Percentiles rank a stretch among this genome's conserved stretches.
These are phyloP conservation scores for Candida boleticola DNA, from an alignment of 805 yeast genomes.

Conservation along the genomic window DNA sequence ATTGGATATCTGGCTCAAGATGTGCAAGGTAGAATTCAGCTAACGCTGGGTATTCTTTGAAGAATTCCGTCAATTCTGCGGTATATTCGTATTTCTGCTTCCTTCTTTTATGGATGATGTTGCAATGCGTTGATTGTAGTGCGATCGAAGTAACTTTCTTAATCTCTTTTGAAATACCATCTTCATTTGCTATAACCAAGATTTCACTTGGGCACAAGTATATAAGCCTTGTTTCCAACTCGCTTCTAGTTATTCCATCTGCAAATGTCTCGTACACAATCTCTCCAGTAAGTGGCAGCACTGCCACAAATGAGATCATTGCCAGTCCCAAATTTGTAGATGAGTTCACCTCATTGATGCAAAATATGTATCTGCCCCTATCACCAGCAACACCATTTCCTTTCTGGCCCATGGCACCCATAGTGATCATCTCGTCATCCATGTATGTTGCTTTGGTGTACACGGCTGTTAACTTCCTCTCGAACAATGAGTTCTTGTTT, in stretches of 20 bases:
- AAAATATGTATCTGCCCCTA: constrained; percentile 45
- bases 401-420: constrained; percentile 9
- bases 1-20: constrained; percentile 20
- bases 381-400: constrained; percentile 18
- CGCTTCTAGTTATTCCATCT: constrained; percentile 56
- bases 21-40: constrained; percentile 23
- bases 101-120: constrained; percentile 7
- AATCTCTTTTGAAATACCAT: constrained; percentile 36
- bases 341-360: constrained; percentile 28
- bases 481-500: constrained; percentile 50
- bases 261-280: constrained; percentile 67
- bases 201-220: constrained; percentile 81
- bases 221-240: constrained; percentile 69
- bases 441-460: constrained; percentile 84
- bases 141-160: constrained; percentile 16
- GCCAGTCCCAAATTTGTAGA: neutral
- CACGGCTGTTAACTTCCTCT: constrained; percentile 64
- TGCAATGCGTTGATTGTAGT: constrained; percentile 9
- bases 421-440: constrained; percentile 46
- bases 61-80: constrained; percentile 21
- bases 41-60: constrained; percentile 18
- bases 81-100: constrained; percentile 7
- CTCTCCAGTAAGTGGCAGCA: constrained; percentile 74
- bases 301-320: constrained; percentile 51
- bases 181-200: constrained; percentile 35